phyloP scores from a whole-genome alignment of 768 basidiomycete genomes.

The Ephemerocybe angulata region DNA sequence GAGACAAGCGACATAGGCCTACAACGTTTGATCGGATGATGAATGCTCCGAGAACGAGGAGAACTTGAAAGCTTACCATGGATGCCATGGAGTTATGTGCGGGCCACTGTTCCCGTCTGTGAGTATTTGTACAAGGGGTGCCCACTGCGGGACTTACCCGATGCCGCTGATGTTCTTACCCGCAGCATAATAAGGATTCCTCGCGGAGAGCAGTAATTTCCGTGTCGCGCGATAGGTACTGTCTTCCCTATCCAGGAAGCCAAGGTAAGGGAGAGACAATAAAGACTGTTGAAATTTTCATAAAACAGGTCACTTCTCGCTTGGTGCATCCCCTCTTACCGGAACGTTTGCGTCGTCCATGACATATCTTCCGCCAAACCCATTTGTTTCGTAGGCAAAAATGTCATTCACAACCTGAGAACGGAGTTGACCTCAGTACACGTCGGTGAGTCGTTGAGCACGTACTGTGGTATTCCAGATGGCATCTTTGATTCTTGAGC shows the following conservation, averaged over 20 bases:
- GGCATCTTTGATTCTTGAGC: conserved; percentile 52
- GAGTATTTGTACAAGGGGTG: neutral
- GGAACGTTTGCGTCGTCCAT: conserved; percentile 89
- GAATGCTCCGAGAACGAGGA: neutral
- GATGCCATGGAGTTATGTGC: conserved; percentile 68
- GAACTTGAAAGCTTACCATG: conserved; percentile 43
- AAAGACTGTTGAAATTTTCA: conserved; percentile 47
- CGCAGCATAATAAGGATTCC: conserved; percentile 68
- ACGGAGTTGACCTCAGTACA: too few relatives aligned
- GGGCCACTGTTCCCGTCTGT: conserved; percentile 51
- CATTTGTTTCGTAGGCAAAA: conserved; percentile 78
- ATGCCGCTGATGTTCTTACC: conserved; percentile 64
- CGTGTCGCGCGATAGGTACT: conserved; percentile 63
- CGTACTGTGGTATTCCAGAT: conserved; percentile 61
- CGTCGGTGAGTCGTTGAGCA: neutral
- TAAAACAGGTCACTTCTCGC: neutral
- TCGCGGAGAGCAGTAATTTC: conserved; percentile 53
- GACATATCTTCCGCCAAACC: conserved; percentile 66
- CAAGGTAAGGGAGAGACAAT: conserved; percentile 76
- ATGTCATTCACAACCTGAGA: conserved; percentile 61
- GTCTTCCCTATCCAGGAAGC: conserved; percentile 61
- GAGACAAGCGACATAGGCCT: conserved; percentile 83
- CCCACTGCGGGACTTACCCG: conserved; percentile 45
- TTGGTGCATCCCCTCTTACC: conserved; percentile 34
- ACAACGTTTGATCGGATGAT: neutral